phyloP scores from a whole-genome alignment of 345 rosid species.

The Populus pruinosa region DNA sequence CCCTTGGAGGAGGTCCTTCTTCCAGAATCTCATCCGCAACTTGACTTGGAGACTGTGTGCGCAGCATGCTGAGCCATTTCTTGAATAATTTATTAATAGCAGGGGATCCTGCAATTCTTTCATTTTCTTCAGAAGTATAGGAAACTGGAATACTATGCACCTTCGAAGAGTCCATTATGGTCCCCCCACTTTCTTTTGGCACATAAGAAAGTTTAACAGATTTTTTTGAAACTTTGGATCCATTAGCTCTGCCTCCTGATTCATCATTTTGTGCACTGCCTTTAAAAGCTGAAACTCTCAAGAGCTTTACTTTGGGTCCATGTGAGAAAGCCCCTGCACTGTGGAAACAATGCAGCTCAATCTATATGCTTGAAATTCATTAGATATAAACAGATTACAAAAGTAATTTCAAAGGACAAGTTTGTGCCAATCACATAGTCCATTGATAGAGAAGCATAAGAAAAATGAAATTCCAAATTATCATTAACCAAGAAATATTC shows the following conservation, averaged over 20 bases:
- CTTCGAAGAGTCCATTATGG: constrained; percentile 50
- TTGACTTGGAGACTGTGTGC: constrained; percentile 51
- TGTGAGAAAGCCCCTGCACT: constrained; percentile 54
- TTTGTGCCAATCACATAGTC: neutral
- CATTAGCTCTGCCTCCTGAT: constrained; percentile 46
- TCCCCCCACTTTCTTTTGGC: constrained; percentile 59
- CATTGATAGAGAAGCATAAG: constrained; percentile 1
- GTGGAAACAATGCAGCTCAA: constrained; percentile 38
- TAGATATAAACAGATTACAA: neutral
- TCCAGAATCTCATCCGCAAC: constrained; percentile 48
- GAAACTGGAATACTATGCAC: constrained; percentile 56
- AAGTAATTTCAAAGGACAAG: constrained; percentile 3
- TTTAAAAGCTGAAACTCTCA: constrained; percentile 73
- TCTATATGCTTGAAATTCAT: constrained; percentile 14
- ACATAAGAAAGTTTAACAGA: constrained; percentile 67
- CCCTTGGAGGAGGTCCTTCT: constrained; percentile 43
- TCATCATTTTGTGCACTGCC: constrained; percentile 60
- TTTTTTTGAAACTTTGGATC: constrained; percentile 48
- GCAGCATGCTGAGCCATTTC: constrained; percentile 70
- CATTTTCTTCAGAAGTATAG: constrained; percentile 58
- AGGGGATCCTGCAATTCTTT: constrained; percentile 51
- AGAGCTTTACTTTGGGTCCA: constrained; percentile 48
- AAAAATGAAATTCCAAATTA: neutral
- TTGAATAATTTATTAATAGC: constrained; percentile 73
- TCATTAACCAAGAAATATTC: neutral